Evolutionary conservation across 441 rosid species (phyloP), one percentile per base, ranked within the genome.

Genomic region (Francoa sonchifolia): DNA sequence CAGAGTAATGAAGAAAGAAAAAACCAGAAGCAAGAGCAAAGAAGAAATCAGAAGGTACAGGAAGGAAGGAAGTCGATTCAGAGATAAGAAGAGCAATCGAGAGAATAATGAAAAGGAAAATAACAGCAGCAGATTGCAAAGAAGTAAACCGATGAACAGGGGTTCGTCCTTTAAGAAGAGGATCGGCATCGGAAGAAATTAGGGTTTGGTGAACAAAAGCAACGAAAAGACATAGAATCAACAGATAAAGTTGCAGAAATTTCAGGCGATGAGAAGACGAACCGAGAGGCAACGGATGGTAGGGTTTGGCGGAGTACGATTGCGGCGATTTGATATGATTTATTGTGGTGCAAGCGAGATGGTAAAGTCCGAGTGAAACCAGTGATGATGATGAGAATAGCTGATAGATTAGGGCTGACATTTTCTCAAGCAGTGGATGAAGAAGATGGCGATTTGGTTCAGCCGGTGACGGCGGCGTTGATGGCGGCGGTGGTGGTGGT

Each of bases 131-230:
- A 47, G 82, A 73, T 15, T 76, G 79, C 53, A 87, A 95, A 42
- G 95, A 66, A 45, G 74, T 53, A 71, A 86, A 81, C 60, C 58
- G 73, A 63, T 83, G 94, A 50, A 92, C 94, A n/a, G 96, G 84
- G 15, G 92, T 69, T 39, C 72, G 62, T 33, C 96, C 96, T 54
- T 73, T 77, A 47, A 81, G 58, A 48, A 87, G 92, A 6, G 95
- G 99, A 48, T 86, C 95, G 40, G 86, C 59, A 55, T 71, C 74
- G 63, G 76, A n/a, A n/a, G 39, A 75, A 45, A 62, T 33, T 26
- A 79, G 54, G 73, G 71, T 60, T 65, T 81, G 80, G 78, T 81
- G 88, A 50, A 59, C 58, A 42, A 68, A 71, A 43, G 94, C 67
- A 28, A 77, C n/a, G 72, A 81, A 55, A 21, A 92, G 94, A 46